phyloP scores from a whole-genome alignment of 2,329 filamentous ascomycete genomes.

The Exophiala bonariae region DNA sequence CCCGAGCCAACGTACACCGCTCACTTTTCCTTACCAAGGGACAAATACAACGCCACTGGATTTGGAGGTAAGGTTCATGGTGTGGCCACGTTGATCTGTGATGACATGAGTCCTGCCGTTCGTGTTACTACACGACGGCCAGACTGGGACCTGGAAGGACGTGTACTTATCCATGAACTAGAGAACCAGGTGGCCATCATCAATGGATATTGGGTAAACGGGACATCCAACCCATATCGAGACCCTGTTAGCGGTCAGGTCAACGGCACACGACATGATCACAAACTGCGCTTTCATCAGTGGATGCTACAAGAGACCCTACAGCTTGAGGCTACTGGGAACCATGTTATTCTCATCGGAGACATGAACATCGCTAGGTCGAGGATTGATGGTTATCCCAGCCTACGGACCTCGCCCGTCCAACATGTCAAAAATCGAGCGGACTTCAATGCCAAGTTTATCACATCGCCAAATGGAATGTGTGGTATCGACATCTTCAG shows the following conservation, averaged over 20 bases:
- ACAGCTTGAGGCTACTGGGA: conserved; percentile 42
- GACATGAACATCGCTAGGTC: conserved; percentile 54
- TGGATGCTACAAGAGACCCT: conserved; percentile 47
- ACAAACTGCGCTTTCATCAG: conserved; percentile 51
- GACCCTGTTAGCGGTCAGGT: conserved; percentile 43
- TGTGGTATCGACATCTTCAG: conserved; percentile 50
- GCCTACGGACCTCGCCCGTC: conserved; percentile 43
- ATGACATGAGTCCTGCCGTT: conserved; percentile 38
- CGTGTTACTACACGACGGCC: conserved; percentile 42
- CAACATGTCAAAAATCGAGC: conserved; percentile 53
- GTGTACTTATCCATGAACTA: conserved; percentile 43
- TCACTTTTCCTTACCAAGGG: conserved; percentile 49
- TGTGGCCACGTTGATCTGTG: conserved; percentile 50
- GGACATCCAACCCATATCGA: conserved; percentile 41
- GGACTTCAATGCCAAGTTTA: conserved; percentile 53
- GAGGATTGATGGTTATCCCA: conserved; percentile 48
- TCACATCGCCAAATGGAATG: conserved; percentile 36
- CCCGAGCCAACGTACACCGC: conserved; percentile 41
- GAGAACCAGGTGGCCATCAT: conserved; percentile 35
- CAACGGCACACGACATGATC: conserved; percentile 50
- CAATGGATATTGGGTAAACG: conserved; percentile 57
- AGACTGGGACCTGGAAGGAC: conserved; percentile 54
- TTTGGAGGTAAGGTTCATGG: conserved; percentile 55
- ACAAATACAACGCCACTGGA: conserved; percentile 51
- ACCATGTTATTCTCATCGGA: conserved; percentile 49